Evolutionary conservation across 768 basidiomycete genomes (phyloP).

Genomic region (Pleurotus platypus): DNA sequence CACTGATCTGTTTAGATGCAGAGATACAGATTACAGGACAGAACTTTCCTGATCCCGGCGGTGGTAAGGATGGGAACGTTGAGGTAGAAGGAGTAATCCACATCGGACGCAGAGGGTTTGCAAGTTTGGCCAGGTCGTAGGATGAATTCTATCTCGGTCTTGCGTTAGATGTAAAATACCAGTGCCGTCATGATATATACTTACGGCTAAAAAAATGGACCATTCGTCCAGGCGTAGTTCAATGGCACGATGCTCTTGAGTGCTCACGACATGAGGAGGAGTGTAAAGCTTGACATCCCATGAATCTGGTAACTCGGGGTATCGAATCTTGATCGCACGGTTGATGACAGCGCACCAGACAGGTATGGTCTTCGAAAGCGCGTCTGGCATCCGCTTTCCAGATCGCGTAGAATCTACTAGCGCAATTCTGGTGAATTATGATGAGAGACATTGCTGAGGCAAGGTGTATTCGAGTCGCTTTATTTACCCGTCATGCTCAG

Average conservation of each 20-base stretch:
- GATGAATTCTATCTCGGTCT: slow-evolving; percentile 54
- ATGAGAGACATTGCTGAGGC: background rate
- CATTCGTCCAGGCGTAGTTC: slow-evolving; percentile 59
- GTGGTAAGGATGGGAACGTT: slow-evolving; percentile 37
- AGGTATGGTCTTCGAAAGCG: slow-evolving; percentile 88
- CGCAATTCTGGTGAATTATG: slow-evolving; percentile 50
- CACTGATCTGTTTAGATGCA: slow-evolving; percentile 69
- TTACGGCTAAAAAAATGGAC: slow-evolving; percentile 66
- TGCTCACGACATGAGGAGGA: slow-evolving; percentile 62
- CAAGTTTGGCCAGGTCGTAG: slow-evolving; percentile 59
- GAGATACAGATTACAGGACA: slow-evolving; percentile 81
- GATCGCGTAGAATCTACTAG: slow-evolving; percentile 91
- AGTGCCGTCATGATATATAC: slow-evolving; percentile 10
- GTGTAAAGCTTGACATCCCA: slow-evolving; percentile 70
- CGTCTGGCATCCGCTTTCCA: slow-evolving; percentile 93
- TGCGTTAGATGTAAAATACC: background rate
- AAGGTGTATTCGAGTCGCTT: background rate
- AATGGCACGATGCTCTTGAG: slow-evolving; percentile 81
- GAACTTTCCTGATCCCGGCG: slow-evolving; percentile 29
- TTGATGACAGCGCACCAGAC: slow-evolving; percentile 95
- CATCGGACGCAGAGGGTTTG: slow-evolving; percentile 72
- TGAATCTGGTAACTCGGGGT: slow-evolving; percentile 19
- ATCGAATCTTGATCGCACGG: slow-evolving; percentile 42
- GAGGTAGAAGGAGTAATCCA: slow-evolving; percentile 81
- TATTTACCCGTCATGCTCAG: slow-evolving; percentile 56